Percentiles rank a stretch among this genome's conserved stretches.
These are phyloP conservation scores for Edaphochlamys debaryana DNA, from an alignment of 139 green algal genomes.

Conservation along the genomic window DNA sequence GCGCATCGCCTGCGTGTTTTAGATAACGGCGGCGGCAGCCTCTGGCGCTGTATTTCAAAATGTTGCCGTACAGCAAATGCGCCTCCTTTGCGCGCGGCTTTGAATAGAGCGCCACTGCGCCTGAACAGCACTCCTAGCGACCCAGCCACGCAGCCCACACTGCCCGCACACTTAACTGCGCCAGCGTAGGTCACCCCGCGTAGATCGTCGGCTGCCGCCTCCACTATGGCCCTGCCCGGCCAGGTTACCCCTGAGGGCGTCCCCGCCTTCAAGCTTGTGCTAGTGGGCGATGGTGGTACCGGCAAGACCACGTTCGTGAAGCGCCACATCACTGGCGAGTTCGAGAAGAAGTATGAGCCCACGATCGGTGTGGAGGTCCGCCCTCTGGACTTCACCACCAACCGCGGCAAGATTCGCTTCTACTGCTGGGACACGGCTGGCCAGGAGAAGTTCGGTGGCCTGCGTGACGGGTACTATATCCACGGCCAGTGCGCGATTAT, in stretches of 20 bases:
- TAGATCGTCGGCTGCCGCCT: too few species aligned
- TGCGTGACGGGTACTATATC: slow-evolving; percentile 99
- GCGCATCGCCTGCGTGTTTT: too few species aligned
- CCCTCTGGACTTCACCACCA: slow-evolving; percentile 98
- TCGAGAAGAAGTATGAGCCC: slow-evolving; percentile 99
- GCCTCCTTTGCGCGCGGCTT: too few species aligned
- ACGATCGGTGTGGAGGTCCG: slow-evolving; percentile 99
- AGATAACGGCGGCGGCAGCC: too few species aligned
- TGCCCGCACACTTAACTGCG: too few species aligned
- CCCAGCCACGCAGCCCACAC: too few species aligned
- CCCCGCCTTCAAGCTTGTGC: slow-evolving; percentile 97
- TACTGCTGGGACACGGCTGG: slow-evolving; percentile 99
- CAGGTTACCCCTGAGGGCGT: slow-evolving; percentile 82
- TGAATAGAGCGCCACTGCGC: too few species aligned
- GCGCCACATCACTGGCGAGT: slow-evolving; percentile 98
- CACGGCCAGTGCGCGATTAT: slow-evolving; percentile 99
- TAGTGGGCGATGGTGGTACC: slow-evolving; percentile 98
- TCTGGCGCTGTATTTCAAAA: too few species aligned
- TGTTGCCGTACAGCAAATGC: too few species aligned
- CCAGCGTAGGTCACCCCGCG: too few species aligned
- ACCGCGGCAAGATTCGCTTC: slow-evolving; percentile 97
- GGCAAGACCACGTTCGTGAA: slow-evolving; percentile 99
- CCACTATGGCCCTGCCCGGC: slow-evolving; percentile 71
- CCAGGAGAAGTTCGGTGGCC: slow-evolving; percentile 98
- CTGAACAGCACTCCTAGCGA: too few species aligned